phyloP scores from a whole-genome alignment of 805 yeast species.

The Zygosaccharomyces siamensis region DNA sequence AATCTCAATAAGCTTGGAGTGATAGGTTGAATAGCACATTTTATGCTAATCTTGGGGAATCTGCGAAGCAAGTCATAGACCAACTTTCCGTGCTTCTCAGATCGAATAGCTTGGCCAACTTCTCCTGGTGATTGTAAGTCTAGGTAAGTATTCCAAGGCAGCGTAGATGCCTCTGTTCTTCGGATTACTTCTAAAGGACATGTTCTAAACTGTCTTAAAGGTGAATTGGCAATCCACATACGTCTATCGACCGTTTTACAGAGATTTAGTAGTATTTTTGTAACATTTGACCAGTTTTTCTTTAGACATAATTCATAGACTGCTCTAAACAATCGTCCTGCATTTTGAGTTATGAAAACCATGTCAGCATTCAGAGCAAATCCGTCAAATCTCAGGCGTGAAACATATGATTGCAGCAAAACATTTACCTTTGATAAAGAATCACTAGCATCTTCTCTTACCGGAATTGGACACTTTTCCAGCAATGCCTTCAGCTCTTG shows the following conservation, averaged over 20 bases:
- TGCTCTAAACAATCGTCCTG: constrained; percentile 83
- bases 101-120: constrained; percentile 74
- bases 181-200: constrained; percentile 67
- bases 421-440: constrained; percentile 75
- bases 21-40: constrained; percentile 68
- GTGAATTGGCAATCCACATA: constrained; percentile 81
- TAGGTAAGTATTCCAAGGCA: constrained; percentile 78
- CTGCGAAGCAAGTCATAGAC: constrained; percentile 57
- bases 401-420: constrained; percentile 81
- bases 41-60: constrained; percentile 65
- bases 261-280: constrained; percentile 54
- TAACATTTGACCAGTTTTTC: constrained; percentile 65
- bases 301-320: constrained; percentile 69
- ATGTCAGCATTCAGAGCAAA: constrained; percentile 90
- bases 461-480: constrained; percentile 80
- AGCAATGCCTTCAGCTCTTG: constrained; percentile 62
- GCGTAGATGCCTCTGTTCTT: constrained; percentile 70
- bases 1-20: constrained; percentile 63
- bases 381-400: constrained; percentile 71
- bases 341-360: constrained; percentile 89
- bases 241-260: constrained; percentile 78
- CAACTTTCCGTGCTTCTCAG: constrained; percentile 58
- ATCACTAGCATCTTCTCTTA: constrained; percentile 65
- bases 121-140: constrained; percentile 62
- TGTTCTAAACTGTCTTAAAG: constrained; percentile 74